Evolutionary conservation across 345 rosid species (phyloP), one percentile per base, ranked within the genome.

Genomic region (Excoecaria cochinchinensis): DNA sequence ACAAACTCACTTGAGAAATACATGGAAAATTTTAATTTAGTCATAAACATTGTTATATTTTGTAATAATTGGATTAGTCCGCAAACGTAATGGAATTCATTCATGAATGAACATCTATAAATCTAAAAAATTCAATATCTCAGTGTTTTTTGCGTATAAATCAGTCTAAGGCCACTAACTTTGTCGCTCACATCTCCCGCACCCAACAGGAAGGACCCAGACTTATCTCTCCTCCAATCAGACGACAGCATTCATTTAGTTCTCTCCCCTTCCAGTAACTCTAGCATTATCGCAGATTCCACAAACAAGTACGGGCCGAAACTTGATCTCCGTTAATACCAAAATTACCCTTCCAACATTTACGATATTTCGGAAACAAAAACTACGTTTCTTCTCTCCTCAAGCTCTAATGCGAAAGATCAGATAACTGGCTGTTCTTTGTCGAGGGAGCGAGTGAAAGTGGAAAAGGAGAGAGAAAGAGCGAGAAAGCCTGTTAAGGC

Each of bases 311-410:
- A 14, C 62, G 51, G 15, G 42, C 52, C 9, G 21, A 22, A 39
- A 55, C 50, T 39, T 24, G 63, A 24, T 40, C 10, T 40, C 19
- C 1, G 39, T 24, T 22, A 70, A 61, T 77, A 16, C 51, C 77
- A 16, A 24, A 78, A 78, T 7, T 67, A 51, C 74, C 81, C 77
- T 78, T 52, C 22, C 2, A 57, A 50, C 4, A n/a, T 59, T 62
- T 51, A 40, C 69, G 42, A 13, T 59, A 77, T 36, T 69, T 62
- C 64, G 10, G 8, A 31, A 9, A 7, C 11, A 21, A 67, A 57
- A 47, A 21, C 14, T 46, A 50, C 58, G 7, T 12, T 69, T 8
- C 61, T 11, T n/a, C 61, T n/a, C 40, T 61, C 42, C 4, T 50
- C 69, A 15, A 16, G 52, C 25, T 53, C 44, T 17, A 50, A 31